A percentile compares a stretch with the other conserved stretches of the same genome.
Conservation (phyloP, 2,329 filamentous ascomycete genomes). For the Pestalotiopsis sp. region DNA sequence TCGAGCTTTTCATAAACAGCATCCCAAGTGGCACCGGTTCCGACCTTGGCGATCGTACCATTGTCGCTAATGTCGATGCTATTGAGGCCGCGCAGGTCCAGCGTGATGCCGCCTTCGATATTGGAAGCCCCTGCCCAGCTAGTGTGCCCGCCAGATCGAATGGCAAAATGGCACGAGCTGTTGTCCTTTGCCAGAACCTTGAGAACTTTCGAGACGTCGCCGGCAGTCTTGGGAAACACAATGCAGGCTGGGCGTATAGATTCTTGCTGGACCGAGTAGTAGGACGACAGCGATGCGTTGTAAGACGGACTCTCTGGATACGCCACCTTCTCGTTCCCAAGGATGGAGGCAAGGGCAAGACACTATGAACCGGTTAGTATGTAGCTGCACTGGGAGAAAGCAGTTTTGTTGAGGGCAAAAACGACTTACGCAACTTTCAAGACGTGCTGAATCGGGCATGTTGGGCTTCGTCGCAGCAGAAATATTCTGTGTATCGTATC, state of each 20-base stretch:
- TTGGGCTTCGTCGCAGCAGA: too few species aligned
- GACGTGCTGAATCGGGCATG: too few species aligned
- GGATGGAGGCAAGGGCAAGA: too few species aligned
- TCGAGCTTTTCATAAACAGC: slow-evolving; percentile 44
- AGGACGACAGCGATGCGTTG: too few species aligned
- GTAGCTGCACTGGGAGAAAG: too few species aligned
- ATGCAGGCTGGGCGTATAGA: slow-evolving; percentile 23
- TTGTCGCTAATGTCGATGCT: slow-evolving; percentile 34
- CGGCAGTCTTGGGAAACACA: slow-evolving; percentile 23
- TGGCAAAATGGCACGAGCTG: slow-evolving; percentile 40
- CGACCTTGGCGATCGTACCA: slow-evolving; percentile 39
- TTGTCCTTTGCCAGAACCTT: slow-evolving; percentile 18
- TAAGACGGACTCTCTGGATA: too few species aligned
- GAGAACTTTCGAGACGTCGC: slow-evolving; percentile 31
- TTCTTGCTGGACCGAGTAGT: too few species aligned
- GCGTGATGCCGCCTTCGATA: slow-evolving; percentile 39
- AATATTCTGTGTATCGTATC: too few species aligned
- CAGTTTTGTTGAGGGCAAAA: too few species aligned
- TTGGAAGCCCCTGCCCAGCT: slow-evolving; percentile 46
- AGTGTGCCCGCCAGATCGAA: slow-evolving; percentile 55
- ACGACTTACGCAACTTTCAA: too few species aligned
- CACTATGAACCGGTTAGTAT: too few species aligned
- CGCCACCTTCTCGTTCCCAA: too few species aligned
- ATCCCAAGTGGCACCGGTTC: slow-evolving; percentile 46
- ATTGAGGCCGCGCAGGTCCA: slow-evolving; percentile 46